phyloP scores from a whole-genome alignment of 2,329 filamentous ascomycete species.

The Dactylellina cionopaga region DNA sequence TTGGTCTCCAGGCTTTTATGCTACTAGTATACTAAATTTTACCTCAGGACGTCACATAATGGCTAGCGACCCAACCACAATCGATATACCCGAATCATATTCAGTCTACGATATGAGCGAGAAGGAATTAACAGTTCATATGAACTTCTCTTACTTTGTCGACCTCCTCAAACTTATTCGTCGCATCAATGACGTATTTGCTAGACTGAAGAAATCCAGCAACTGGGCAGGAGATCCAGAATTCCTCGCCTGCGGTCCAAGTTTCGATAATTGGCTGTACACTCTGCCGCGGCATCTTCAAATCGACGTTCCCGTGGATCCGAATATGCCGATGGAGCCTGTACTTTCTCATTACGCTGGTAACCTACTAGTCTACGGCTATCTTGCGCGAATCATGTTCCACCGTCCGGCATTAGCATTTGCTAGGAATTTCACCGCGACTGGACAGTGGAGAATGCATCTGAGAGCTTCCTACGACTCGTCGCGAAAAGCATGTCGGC shows the following conservation, averaged over 20 bases:
- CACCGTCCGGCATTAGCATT: conserved; percentile 85
- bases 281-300: conserved; percentile 82
- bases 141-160: conserved; percentile 84
- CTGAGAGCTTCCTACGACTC: conserved; percentile 87
- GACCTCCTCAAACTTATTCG: conserved; percentile 81
- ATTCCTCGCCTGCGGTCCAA: conserved; percentile 80
- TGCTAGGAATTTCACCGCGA: conserved; percentile 75
- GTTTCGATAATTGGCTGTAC: conserved; percentile 78
- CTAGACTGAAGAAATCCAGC: conserved; percentile 68
- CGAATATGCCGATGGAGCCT: conserved; percentile 82
- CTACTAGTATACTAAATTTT: conserved; percentile 17
- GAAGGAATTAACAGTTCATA: conserved; percentile 64
- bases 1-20: background rate
- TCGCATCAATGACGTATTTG: conserved; percentile 78
- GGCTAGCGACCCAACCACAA: conserved; percentile 55
- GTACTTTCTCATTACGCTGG: conserved; percentile 79
- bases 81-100: conserved; percentile 55
- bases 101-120: conserved; percentile 54
- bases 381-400: conserved; percentile 84
- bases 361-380: conserved; percentile 89
- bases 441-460: conserved; percentile 84
- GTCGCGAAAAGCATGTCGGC: conserved; percentile 82
- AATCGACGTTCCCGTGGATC: conserved; percentile 79
- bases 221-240: conserved; percentile 88
- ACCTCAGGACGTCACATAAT: conserved; percentile 56